Conservation (phyloP, 2,329 filamentous ascomycete species). For the Neonectria coccinea region DNA sequence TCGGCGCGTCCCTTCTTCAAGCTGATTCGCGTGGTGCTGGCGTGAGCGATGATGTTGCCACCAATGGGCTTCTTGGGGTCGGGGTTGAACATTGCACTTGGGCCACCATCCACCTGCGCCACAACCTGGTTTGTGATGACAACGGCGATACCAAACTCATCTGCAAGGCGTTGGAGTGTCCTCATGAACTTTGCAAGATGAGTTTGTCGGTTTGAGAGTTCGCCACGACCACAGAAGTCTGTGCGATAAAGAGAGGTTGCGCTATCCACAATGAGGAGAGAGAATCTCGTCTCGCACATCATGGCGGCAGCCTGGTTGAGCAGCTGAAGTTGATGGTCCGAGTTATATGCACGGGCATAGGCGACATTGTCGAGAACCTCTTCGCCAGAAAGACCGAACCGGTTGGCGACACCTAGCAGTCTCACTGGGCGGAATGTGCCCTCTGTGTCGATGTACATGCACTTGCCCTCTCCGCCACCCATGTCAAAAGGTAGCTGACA, state of each 20-base stretch:
- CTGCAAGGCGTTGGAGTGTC: conserved; percentile 80
- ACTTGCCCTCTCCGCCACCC: conserved; percentile 98
- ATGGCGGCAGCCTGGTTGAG: conserved; percentile 95
- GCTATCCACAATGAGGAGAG: conserved; percentile 93
- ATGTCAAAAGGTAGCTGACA: conserved; percentile 98
- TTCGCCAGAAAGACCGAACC: conserved; percentile 94
- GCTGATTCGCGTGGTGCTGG: conserved; percentile 93
- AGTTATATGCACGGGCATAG: conserved; percentile 98
- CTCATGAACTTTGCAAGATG: conserved; percentile 92
- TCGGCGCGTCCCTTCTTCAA: conserved; percentile 95
- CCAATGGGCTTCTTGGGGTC: conserved; percentile 99
- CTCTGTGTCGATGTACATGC: conserved; percentile 97
- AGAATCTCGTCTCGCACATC: conserved; percentile 99
- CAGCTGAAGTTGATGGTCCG: conserved; percentile 94
- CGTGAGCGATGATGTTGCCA: conserved; percentile 98
- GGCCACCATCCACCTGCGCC: conserved; percentile 95
- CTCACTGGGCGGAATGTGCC: conserved; percentile 96
- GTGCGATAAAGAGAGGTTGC: conserved; percentile 96
- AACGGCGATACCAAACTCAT: conserved; percentile 94
- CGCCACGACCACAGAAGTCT: conserved; percentile 95
- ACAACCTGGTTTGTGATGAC: conserved; percentile 99
- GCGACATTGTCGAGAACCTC: conserved; percentile 99
- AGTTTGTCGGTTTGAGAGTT: conserved; percentile 92
- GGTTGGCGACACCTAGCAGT: conserved; percentile 89
- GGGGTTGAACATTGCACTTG: conserved; percentile 98